These are phyloP conservation scores for Phytophthora crassamura DNA, from an alignment of 352 stramenopile species.

Conservation along the genomic window DNA sequence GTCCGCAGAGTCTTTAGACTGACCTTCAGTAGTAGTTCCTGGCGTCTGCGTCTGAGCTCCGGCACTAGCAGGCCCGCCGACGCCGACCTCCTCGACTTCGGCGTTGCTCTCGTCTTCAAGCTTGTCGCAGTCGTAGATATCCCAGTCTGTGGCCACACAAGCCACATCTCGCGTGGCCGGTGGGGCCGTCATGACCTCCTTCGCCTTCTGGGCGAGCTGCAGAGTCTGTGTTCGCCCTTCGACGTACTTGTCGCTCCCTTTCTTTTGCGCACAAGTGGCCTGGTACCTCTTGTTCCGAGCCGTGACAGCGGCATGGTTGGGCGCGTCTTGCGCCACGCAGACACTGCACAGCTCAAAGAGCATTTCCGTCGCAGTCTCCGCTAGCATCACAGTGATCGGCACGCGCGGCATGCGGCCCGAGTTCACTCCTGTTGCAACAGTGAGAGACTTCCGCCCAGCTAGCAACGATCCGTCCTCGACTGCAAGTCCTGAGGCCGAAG, in stretches of 20 bases:
- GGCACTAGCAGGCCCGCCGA: neutral
- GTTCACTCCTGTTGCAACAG: neutral
- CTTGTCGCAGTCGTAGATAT: conserved; percentile 81
- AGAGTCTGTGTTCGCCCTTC: conserved; percentile 71
- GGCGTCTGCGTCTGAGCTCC: conserved; percentile 10
- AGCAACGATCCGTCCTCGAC: neutral
- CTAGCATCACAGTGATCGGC: conserved; percentile 57
- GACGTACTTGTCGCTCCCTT: conserved; percentile 81
- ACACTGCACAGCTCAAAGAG: conserved; percentile 73
- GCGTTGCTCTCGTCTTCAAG: conserved; percentile 34
- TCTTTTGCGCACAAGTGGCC: conserved; percentile 70
- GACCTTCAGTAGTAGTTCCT: conserved; percentile 20
- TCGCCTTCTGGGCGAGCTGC: conserved; percentile 81
- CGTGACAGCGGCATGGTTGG: conserved; percentile 46
- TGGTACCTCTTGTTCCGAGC: conserved; percentile 75
- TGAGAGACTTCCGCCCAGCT: conserved; percentile 11
- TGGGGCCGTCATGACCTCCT: conserved; percentile 84
- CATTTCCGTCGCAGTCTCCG: conserved; percentile 69
- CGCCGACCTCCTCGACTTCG: conserved; percentile 37
- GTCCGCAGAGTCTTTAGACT: conserved; percentile 22
- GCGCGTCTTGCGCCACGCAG: conserved; percentile 66
- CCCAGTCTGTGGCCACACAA: conserved; percentile 83
- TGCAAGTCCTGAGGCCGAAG: neutral
- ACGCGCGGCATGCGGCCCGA: conserved; percentile 22
- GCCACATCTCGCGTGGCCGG: conserved; percentile 77